Conservation (phyloP, 352 stramenopile species). For the Phytophthora sp. region DNA sequence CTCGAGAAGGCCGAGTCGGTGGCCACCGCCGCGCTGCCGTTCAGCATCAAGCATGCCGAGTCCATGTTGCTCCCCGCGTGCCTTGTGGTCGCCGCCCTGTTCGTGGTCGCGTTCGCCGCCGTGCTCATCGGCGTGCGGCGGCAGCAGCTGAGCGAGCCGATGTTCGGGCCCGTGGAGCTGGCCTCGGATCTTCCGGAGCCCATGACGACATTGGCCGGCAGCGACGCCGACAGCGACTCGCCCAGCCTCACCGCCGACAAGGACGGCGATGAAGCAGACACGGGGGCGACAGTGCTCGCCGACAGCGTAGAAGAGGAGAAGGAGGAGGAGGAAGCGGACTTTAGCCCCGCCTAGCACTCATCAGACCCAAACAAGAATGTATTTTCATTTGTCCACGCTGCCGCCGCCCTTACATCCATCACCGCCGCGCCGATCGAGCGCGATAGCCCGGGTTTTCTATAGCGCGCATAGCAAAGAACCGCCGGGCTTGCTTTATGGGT, state of each 20-base stretch:
- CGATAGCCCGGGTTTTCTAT: constrained; percentile 12
- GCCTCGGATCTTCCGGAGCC: constrained; percentile 35
- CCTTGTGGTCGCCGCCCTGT: constrained; percentile 10
- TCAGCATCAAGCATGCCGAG: constrained; percentile 7
- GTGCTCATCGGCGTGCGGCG: constrained; percentile 31
- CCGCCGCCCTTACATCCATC: constrained; percentile 4
- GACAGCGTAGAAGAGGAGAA: constrained; percentile 14
- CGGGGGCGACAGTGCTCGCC: constrained; percentile 11
- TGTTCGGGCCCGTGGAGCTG: constrained; percentile 34
- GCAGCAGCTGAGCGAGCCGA: constrained; percentile 36
- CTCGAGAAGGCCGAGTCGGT: constrained; percentile 22
- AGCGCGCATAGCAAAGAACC: neutral
- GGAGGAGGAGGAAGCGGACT: constrained; percentile 8
- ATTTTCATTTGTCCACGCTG: neutral
- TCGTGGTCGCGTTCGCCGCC: constrained; percentile 21
- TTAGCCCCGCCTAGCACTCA: constrained; percentile 17
- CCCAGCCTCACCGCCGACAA: constrained; percentile 6
- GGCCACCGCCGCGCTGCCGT: constrained; percentile 14
- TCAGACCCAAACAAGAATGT: constrained; percentile 1
- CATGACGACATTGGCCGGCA: constrained; percentile 19
- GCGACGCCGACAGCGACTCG: neutral
- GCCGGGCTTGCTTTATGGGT: neutral
- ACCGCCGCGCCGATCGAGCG: constrained; percentile 10
- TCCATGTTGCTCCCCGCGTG: constrained; percentile 8
- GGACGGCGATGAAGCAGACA: constrained; percentile 15